A percentile compares a stretch with the other conserved stretches of the same genome.
Evolutionary conservation across 2,329 filamentous ascomycete genomes (phyloP).

Genomic region (Balansia obtecta): DNA sequence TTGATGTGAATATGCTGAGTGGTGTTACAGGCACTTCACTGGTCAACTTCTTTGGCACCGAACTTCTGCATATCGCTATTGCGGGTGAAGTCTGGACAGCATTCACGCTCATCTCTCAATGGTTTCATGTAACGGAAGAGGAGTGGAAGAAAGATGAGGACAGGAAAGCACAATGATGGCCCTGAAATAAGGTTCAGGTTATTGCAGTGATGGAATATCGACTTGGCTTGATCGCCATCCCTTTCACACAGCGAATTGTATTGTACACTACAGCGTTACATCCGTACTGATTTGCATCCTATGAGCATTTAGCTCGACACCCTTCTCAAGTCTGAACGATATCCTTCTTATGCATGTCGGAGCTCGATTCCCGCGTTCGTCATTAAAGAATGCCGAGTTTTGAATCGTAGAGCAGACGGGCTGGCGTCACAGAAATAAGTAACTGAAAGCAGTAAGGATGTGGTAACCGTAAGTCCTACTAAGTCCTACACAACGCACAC

Average conservation of each 20-base stretch:
- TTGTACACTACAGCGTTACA: not conserved
- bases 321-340: not conserved
- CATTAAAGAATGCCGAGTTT: no score
- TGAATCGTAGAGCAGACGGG: no score
- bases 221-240: not conserved
- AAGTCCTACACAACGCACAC: no score
- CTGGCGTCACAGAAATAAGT: not conserved
- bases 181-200: not conserved
- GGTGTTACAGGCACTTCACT: constrained; percentile 26
- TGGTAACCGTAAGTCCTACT: no score
- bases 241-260: not conserved
- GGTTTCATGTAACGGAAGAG: constrained; percentile 29
- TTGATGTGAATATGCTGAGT: constrained; percentile 21
- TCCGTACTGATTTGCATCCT: not conserved
- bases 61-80: constrained; percentile 32
- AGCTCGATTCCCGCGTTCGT: no score
- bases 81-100: constrained; percentile 33
- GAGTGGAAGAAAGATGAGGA: constrained; percentile 29
- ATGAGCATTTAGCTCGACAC: not conserved
- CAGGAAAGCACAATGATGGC: constrained; percentile 2
- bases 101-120: constrained; percentile 25
- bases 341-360: no score
- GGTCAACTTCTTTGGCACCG: constrained; percentile 33
- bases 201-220: not conserved
- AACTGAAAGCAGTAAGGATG: not conserved